phyloP scores from a whole-genome alignment of 345 rosid species.

The Viola odorata region DNA sequence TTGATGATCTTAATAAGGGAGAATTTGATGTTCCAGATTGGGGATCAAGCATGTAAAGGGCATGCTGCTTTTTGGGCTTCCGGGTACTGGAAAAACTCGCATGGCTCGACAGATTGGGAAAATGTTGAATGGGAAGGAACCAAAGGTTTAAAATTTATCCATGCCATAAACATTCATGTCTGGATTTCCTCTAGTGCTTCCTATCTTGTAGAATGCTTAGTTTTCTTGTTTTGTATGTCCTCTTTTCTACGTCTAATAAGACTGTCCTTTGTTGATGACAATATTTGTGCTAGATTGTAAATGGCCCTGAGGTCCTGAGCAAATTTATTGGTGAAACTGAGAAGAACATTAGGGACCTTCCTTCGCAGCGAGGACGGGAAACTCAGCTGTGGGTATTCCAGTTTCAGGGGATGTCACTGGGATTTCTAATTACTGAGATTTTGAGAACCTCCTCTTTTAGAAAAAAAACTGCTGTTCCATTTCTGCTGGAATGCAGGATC shows the following conservation, averaged over 20 bases:
- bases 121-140: slow-evolving; percentile 96
- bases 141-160: slow-evolving; percentile 55
- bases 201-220: too few relatives aligned
- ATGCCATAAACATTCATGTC: too few relatives aligned
- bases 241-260: too few relatives aligned
- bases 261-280: too few relatives aligned
- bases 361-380: too few relatives aligned
- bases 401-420: too few relatives aligned
- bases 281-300: slow-evolving; percentile 54
- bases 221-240: neutral
- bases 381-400: too few relatives aligned
- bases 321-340: slow-evolving; percentile 99
- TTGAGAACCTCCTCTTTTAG: too few relatives aligned
- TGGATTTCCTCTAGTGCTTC: too few relatives aligned
- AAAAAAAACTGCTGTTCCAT: too few relatives aligned
- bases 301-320: slow-evolving; percentile 97
- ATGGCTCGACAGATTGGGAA: slow-evolving; percentile 99
- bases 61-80: slow-evolving; percentile 95
- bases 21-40: slow-evolving; percentile 53
- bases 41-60: slow-evolving; percentile 99
- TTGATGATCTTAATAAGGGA: slow-evolving; percentile 15
- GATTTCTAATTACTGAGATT: too few relatives aligned
- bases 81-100: slow-evolving; percentile 97
- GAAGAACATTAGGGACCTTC: slow-evolving; percentile 89
- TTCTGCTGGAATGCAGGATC: too few relatives aligned